phyloP scores from a whole-genome alignment of 768 basidiomycete genomes.

The Cubamyces sp. region DNA sequence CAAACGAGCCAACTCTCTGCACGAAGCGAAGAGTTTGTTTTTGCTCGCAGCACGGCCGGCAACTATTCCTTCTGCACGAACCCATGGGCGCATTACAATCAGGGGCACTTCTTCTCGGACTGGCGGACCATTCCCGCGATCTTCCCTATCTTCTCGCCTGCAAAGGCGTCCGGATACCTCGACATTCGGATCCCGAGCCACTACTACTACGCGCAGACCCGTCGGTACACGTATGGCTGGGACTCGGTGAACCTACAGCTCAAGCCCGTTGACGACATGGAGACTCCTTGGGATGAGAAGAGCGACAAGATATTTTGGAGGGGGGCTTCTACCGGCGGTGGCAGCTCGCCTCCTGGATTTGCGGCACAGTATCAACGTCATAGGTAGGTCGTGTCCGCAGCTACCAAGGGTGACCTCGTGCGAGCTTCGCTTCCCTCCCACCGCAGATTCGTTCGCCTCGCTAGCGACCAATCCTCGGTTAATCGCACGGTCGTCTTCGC shows the following conservation, averaged over 20 bases:
- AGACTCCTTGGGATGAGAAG: slow-evolving; percentile 88
- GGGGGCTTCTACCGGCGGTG: slow-evolving; percentile 95
- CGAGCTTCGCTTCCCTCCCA: neutral
- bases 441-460: slow-evolving; percentile 73
- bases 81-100: slow-evolving; percentile 83
- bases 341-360: slow-evolving; percentile 84
- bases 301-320: slow-evolving; percentile 90
- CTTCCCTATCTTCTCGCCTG: slow-evolving; percentile 95
- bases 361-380: slow-evolving; percentile 85
- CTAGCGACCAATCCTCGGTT: slow-evolving; percentile 55
- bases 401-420: slow-evolving; percentile 7
- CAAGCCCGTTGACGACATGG: slow-evolving; percentile 83
- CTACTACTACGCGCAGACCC: slow-evolving; percentile 88
- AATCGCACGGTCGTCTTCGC: slow-evolving; percentile 73
- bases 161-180: slow-evolving; percentile 80
- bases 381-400: slow-evolving; percentile 47
- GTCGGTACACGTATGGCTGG: slow-evolving; percentile 90
- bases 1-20: slow-evolving; percentile 34
- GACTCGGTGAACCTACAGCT: slow-evolving; percentile 74
- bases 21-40: slow-evolving; percentile 60
- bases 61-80: slow-evolving; percentile 76
- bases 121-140: slow-evolving; percentile 87
- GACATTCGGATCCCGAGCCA: slow-evolving; percentile 96
- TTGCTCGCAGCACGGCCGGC: slow-evolving; percentile 63
- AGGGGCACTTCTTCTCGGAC: slow-evolving; percentile 98